Evolutionary conservation across 495 filamentous ascomycete genomes (phyloP).

Genomic region (Xylaria palmicola): DNA sequence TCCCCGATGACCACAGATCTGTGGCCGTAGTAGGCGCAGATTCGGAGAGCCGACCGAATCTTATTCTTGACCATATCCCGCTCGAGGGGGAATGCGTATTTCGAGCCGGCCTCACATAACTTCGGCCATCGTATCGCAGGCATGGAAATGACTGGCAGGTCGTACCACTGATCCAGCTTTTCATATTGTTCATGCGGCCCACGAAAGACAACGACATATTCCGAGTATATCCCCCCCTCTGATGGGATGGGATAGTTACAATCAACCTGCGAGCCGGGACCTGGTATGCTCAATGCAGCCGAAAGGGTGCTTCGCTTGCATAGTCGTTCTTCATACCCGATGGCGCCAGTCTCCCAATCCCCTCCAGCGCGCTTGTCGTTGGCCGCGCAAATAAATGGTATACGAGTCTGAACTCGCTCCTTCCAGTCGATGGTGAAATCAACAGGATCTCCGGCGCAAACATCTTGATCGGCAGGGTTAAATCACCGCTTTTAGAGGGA

Average conservation of each 20-base stretch:
- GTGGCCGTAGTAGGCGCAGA: slow-evolving; percentile 60
- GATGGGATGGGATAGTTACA: slow-evolving; percentile 67
- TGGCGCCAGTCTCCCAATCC: slow-evolving; percentile 70
- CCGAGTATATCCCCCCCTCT: slow-evolving; percentile 65
- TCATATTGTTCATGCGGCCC: slow-evolving; percentile 48
- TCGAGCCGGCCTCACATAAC: slow-evolving; percentile 59
- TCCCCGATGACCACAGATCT: slow-evolving; percentile 63
- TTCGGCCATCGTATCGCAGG: slow-evolving; percentile 69
- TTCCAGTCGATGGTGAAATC: slow-evolving; percentile 65
- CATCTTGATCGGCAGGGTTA: slow-evolving; percentile 34
- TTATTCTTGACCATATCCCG: slow-evolving; percentile 69
- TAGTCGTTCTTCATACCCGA: slow-evolving; percentile 71
- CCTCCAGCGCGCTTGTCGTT: slow-evolving; percentile 73
- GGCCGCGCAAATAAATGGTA: slow-evolving; percentile 72
- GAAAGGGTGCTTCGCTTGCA: slow-evolving; percentile 70
- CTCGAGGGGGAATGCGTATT: slow-evolving; percentile 68
- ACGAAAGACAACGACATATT: slow-evolving; percentile 55
- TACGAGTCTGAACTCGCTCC: slow-evolving; percentile 31
- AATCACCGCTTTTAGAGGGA: not conserved
- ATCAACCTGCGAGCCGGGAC: slow-evolving; percentile 33
- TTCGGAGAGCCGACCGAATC: slow-evolving; percentile 65
- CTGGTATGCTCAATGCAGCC: slow-evolving; percentile 58
- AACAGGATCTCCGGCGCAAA: slow-evolving; percentile 65
- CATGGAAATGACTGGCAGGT: slow-evolving; percentile 68
- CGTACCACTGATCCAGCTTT: slow-evolving; percentile 46